Base-by-base conservation (phyloP, 78 protist species). In the Protostelium mycophagum region DNA sequence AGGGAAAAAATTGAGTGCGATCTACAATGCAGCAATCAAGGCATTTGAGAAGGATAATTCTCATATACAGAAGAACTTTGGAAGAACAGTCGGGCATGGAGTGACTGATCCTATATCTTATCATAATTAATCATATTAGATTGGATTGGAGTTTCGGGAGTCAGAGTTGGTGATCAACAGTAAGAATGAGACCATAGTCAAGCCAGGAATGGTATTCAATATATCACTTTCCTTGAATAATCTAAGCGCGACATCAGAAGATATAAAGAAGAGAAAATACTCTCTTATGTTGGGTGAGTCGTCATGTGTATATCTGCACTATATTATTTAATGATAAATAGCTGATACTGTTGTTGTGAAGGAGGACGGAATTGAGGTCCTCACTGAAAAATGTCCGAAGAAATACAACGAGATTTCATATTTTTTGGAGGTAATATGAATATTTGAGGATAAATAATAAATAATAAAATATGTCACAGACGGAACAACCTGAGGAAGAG, bases 81-180 rank as follows among this genome's bases (percentile, higher is more conserved):
- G 89, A 38, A 86, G 89, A 73, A 95, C 51, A 34, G 39, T 90
- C 51, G 97, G 97, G 25, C 91, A 88, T 63, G 96, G 96, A 85
- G 93, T 91, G 85, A 89, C 83, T 87, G 63, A 23, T 86, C 63
- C 84, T 29, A n/a, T 86, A 28, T 37, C 63, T 86, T 34, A n/a
- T 28, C 34, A 0, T 28, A 39, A 0, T 73, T 5, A 1, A 5
- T 23, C 83, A 0, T 34, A 36, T 16, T 86, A 86, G 73, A 95
- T 93, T 36, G 97, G 97, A 35, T 35, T 96, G 37, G 96, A 92
- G 37, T 91, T 94, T 31, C 95, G 88, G 85, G 96, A 96, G 38
- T 63, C 87, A 23, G 37, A 36, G 5, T 1, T 83, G 0, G 63
- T 90, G 31, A 37, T 96, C 35, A 86, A 51, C 36, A 38, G 83